Evolutionary conservation across 352 stramenopile genomes (phyloP).

Genomic region (Phytophthora meadii): DNA sequence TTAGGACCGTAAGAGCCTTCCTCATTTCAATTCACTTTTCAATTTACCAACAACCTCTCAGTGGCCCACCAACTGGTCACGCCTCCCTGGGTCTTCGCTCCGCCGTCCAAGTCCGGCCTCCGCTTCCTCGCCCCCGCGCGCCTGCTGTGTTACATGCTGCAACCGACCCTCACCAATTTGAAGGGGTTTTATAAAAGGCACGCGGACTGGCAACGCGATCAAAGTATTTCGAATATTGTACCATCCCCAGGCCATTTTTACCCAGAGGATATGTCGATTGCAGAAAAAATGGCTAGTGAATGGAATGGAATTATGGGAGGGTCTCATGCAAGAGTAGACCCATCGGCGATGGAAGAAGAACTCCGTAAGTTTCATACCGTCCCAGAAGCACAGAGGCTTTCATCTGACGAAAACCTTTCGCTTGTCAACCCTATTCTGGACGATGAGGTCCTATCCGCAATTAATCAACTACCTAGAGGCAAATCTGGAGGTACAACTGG

Average conservation of each 20-base stretch:
- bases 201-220: constrained; percentile 6
- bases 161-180: background rate
- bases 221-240: background rate
- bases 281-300: constrained; percentile 6
- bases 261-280: background rate
- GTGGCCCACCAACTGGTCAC: too few relatives aligned
- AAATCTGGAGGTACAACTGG: background rate
- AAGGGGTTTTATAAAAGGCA: constrained; percentile 5
- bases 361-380: constrained; percentile 1
- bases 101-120: too few relatives aligned
- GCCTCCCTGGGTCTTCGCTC: too few relatives aligned
- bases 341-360: background rate
- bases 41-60: too few relatives aligned
- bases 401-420: background rate
- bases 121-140: too few relatives aligned
- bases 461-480: background rate
- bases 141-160: background rate
- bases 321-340: constrained; percentile 1
- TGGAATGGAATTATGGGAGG: constrained; percentile 9
- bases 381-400: background rate
- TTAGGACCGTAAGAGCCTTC: too few relatives aligned
- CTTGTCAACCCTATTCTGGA: background rate
- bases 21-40: too few relatives aligned
- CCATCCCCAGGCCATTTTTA: constrained; percentile 7
- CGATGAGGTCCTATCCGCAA: background rate